Percentiles rank a stretch among this genome's conserved stretches.
phyloP scores from a whole-genome alignment of 2,329 filamentous ascomycete genomes.

The Botrytis paeoniae region DNA sequence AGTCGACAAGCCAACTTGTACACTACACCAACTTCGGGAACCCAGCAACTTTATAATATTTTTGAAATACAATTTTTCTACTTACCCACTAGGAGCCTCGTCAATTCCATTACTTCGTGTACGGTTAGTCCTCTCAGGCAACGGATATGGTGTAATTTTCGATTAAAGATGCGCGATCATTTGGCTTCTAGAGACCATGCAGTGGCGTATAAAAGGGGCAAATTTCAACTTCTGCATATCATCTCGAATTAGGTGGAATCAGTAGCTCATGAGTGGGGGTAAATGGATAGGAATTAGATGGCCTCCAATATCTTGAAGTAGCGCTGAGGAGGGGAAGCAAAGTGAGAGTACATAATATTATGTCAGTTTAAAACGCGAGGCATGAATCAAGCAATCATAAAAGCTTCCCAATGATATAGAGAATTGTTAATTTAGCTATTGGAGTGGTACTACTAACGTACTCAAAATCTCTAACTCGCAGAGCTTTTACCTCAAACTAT shows the following conservation, averaged over 20 bases:
- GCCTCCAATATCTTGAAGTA: neutral
- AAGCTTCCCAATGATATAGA: neutral
- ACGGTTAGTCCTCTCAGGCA: no score
- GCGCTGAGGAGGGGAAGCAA: neutral
- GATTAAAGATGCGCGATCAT: neutral
- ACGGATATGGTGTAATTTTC: neutral
- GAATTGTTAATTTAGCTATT: neutral
- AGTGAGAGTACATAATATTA: neutral
- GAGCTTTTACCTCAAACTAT: neutral
- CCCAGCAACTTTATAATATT: no score
- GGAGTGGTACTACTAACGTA: neutral
- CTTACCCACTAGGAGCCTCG: no score
- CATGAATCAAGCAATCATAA: neutral
- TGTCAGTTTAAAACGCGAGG: neutral
- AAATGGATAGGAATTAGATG: no score
- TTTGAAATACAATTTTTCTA: no score
- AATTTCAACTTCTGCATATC: neutral
- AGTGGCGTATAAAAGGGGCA: no score
- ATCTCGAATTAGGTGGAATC: fast-evolving
- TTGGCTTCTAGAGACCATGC: neutral
- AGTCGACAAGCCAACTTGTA: no score
- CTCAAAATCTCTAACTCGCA: neutral
- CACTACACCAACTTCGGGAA: no score
- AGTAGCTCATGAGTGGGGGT: no score
- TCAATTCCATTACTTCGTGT: no score